Evolutionary conservation across 2,329 filamentous ascomycete species (phyloP).

Genomic region (Mycocentrospora acerina): DNA sequence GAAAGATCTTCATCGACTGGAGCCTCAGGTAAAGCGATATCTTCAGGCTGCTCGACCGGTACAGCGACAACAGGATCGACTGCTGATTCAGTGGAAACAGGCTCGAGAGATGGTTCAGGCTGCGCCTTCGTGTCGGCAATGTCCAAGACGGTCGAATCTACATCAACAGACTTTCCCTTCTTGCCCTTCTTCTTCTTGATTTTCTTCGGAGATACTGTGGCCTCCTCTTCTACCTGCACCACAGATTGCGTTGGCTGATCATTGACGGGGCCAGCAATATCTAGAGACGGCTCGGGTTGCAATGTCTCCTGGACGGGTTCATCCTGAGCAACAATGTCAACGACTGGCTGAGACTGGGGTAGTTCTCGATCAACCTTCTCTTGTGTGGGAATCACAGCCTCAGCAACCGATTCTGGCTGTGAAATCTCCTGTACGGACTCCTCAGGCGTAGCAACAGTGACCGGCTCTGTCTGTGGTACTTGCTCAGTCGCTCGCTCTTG

Average conservation of each 20-base stretch:
- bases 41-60: too few relatives aligned
- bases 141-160: constrained; percentile 7
- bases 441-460: not conserved
- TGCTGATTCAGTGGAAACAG: not conserved
- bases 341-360: too few relatives aligned
- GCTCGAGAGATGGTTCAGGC: constrained; percentile 1
- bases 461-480: not conserved
- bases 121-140: constrained; percentile 9
- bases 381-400: not conserved
- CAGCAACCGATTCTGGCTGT: not conserved
- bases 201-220: constrained; percentile 14
- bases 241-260: not conserved
- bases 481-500: constrained; percentile 3
- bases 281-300: too few relatives aligned
- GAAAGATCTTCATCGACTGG: too few relatives aligned
- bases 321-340: too few relatives aligned
- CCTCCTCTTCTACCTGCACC: constrained; percentile 1
- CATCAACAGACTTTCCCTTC: constrained; percentile 19
- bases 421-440: constrained; percentile 5
- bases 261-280: too few relatives aligned
- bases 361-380: not conserved
- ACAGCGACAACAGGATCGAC: not conserved
- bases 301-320: too few relatives aligned
- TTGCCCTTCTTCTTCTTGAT: constrained; percentile 19
- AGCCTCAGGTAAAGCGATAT: too few relatives aligned